A percentile compares a stretch with the other conserved stretches of the same genome.
phyloP scores from a whole-genome alignment of 148 eudicot genomes.

The Chenopodium album region DNA sequence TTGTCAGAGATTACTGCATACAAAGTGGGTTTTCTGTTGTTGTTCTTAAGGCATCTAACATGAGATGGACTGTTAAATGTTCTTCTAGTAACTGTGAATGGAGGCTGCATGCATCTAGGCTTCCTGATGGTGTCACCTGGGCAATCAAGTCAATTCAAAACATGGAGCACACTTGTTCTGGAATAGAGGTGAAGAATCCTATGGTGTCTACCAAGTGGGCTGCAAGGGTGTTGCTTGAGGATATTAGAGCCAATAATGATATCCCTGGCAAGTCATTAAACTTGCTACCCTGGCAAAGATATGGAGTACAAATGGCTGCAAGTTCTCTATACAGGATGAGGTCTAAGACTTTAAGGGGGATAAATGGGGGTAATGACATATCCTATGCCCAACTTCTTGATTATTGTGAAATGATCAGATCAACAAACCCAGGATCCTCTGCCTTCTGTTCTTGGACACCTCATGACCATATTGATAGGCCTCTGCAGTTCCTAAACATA shows the following conservation, averaged over 20 bases:
- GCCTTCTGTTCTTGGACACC: neutral
- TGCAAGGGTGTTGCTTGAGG: neutral
- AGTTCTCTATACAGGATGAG: neutral
- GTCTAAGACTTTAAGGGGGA: neutral
- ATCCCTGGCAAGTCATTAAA: neutral
- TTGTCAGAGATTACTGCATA: neutral
- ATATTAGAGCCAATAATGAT: neutral
- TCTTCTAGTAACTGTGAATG: neutral
- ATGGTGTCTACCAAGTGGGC: neutral
- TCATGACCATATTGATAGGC: neutral
- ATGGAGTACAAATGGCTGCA: neutral
- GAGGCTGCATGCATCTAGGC: neutral
- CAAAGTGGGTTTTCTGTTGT: neutral
- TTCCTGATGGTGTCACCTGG: neutral
- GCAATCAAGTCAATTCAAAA: neutral
- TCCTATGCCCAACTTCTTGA: neutral
- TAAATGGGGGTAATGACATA: neutral
- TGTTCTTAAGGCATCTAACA: neutral
- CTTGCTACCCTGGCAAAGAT: neutral
- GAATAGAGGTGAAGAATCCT: neutral
- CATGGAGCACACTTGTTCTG: neutral
- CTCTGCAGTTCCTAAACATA: neutral
- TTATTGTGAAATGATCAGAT: neutral
- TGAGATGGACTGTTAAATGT: neutral
- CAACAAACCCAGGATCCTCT: neutral